Percentiles rank a stretch among this genome's conserved stretches.
Evolutionary conservation across 2,329 filamentous ascomycete genomes (phyloP).

Genomic region (Colletotrichum coccodes): DNA sequence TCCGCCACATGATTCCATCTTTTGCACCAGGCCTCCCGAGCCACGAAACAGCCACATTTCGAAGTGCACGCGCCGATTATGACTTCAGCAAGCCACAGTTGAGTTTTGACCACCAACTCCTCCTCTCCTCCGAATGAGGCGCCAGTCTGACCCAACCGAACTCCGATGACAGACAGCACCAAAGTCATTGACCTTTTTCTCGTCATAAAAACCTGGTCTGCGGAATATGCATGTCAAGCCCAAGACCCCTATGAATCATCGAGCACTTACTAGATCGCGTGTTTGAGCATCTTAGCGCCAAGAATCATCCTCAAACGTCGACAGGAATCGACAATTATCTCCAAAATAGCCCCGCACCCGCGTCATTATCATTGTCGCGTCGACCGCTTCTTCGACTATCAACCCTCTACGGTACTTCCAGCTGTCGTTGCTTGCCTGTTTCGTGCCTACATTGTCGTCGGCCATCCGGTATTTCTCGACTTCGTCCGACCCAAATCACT

Average conservation of each 20-base stretch:
- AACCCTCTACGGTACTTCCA: background rate
- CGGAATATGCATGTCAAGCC: background rate
- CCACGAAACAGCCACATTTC: slow-evolving; percentile 11
- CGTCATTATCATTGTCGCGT: background rate
- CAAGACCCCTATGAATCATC: slow-evolving; percentile 21
- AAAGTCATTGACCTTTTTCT: slow-evolving; percentile 6
- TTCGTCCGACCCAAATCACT: background rate
- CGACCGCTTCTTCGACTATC: background rate
- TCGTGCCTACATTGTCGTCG: background rate
- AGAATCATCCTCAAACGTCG: background rate
- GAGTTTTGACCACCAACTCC: background rate
- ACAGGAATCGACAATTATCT: background rate
- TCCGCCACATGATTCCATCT: background rate
- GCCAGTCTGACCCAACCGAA: slow-evolving; percentile 3
- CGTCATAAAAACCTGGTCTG: background rate
- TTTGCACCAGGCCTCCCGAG: background rate
- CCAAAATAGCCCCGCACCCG: slow-evolving; percentile 10
- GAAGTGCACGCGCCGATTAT: slow-evolving; percentile 1
- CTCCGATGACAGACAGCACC: background rate
- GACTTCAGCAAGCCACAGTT: background rate
- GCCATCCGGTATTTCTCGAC: background rate
- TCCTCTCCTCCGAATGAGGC: background rate
- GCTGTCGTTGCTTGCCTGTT: background rate
- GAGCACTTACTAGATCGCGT: background rate
- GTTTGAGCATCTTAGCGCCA: background rate